Base-by-base conservation (phyloP, 176 grass and related monocot species). In the Oryza glumipatula region DNA sequence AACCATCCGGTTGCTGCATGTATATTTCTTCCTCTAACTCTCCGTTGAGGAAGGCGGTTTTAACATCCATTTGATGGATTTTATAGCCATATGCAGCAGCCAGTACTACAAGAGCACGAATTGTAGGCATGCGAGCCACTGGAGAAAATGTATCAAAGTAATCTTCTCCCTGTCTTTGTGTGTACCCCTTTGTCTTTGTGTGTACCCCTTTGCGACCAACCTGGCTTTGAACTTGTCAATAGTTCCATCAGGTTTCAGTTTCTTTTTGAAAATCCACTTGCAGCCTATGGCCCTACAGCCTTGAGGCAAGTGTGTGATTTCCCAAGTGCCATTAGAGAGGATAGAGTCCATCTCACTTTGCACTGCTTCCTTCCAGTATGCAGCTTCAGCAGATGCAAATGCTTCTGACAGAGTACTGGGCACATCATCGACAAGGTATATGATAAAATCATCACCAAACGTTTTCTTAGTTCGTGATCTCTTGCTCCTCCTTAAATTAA, bases 291-390 rank as follows among this genome's bases (percentile, higher is more conserved):
- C 32, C 76, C 68, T 84, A 22, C 8, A 45, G 10, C 82, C 71
- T n/a, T 21, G 48, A 11, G 68, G 56, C 14, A 76, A 84, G 15
- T 84, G 17, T 32, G 71, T 76, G 21, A 84, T 19, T 11, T 74
- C 74, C 28, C 54, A 76, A 26, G 82, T 84, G 33, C 65, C 74
- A 32, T 84, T 84, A 19, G n/a, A 11, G 6, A 84, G 44, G 24
- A 84, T 84, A 41, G 45, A 83, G n/a, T 83, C 51, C 23, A 83
- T 74, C 56, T 75, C 56, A 76, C 70, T 76, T 12, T 76, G 58
- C 28, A 84, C 45, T 7, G 70, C 32, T 28, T 84, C 33, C 63
- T 74, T 74, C 45, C 52, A 74, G 76, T 67, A 85, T 41, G 33
- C 3, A 47, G 26, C 19, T 64, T 77, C 58, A 21, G 21, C 19